Evolutionary conservation across 2,329 filamentous ascomycete genomes (phyloP).

Genomic region (Stemphylium beticola): DNA sequence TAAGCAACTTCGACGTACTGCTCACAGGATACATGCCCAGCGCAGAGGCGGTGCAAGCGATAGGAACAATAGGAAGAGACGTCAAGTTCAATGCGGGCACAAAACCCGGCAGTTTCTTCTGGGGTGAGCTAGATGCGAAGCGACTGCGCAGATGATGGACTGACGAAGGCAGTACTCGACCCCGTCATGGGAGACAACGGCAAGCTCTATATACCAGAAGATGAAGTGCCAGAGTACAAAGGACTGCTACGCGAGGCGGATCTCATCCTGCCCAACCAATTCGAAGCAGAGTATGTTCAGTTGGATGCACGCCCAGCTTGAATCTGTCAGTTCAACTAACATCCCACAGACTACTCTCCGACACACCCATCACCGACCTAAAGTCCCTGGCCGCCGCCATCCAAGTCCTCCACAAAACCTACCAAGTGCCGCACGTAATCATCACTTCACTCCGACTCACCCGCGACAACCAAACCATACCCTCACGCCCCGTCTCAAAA

Average conservation of each 20-base stretch:
- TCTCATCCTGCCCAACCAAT: slow-evolving; percentile 93
- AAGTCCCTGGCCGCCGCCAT: slow-evolving; percentile 75
- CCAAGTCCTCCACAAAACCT: slow-evolving; percentile 74
- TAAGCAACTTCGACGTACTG: slow-evolving; percentile 92
- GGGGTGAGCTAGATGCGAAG: slow-evolving; percentile 60
- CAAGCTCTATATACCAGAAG: slow-evolving; percentile 85
- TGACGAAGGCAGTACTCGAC: slow-evolving; percentile 71
- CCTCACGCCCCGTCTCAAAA: slow-evolving; percentile 44
- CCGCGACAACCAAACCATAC: slow-evolving; percentile 55
- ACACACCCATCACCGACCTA: slow-evolving; percentile 80
- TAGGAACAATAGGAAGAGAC: slow-evolving; percentile 83
- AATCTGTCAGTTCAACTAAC: background rate
- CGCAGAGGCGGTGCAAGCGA: slow-evolving; percentile 80
- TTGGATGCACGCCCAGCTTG: background rate
- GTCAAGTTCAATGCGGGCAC: slow-evolving; percentile 69
- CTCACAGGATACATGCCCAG: slow-evolving; percentile 94
- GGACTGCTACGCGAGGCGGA: slow-evolving; percentile 80
- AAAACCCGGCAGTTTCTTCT: slow-evolving; percentile 83
- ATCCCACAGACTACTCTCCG: slow-evolving; percentile 73
- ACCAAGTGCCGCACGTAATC: slow-evolving; percentile 83
- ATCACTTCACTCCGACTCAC: slow-evolving; percentile 86
- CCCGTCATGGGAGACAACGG: slow-evolving; percentile 99
- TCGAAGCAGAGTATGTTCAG: slow-evolving; percentile 82
- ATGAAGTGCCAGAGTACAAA: slow-evolving; percentile 91
- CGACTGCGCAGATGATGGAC: background rate